Conservation (phyloP, 306 rosid species). For the Dalbergia oliveri region DNA sequence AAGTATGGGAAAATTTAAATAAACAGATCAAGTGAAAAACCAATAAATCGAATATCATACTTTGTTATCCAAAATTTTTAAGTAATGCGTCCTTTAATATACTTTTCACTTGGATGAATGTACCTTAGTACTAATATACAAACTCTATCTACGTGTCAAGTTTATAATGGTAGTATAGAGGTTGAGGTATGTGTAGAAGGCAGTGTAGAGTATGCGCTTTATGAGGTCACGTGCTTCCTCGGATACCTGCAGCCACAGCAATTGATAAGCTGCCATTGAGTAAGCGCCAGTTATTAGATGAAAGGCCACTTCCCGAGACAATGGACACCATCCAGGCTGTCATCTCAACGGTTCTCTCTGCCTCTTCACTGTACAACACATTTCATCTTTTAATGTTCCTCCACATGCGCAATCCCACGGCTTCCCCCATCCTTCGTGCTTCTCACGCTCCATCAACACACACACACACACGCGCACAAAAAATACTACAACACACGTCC, state of each 20-base stretch:
- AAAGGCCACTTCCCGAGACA: slow-evolving; percentile 51
- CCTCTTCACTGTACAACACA: slow-evolving; percentile 2
- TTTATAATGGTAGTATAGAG: too few relatives aligned
- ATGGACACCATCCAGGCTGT: slow-evolving; percentile 60
- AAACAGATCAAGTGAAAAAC: too few relatives aligned
- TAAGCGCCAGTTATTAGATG: slow-evolving; percentile 52
- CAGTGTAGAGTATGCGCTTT: neutral
- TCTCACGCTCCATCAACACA: slow-evolving; percentile 40
- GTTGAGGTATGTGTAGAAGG: too few relatives aligned
- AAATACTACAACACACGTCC: too few relatives aligned
- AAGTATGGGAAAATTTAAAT: too few relatives aligned
- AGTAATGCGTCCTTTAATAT: too few relatives aligned
- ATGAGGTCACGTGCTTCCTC: neutral
- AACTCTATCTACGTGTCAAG: too few relatives aligned
- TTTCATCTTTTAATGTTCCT: neutral
- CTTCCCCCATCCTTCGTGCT: neutral
- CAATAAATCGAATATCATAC: too few relatives aligned
- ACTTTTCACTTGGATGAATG: too few relatives aligned
- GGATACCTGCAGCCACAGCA: slow-evolving; percentile 8
- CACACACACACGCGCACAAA: too few relatives aligned
- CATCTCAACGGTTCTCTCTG: slow-evolving; percentile 41
- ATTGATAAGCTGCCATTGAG: slow-evolving; percentile 23
- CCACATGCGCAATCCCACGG: neutral
- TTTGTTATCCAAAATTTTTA: too few relatives aligned
- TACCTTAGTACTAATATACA: too few relatives aligned